Evolutionary conservation across 495 filamentous ascomycete genomes (phyloP).

Genomic region (Penicillium antarcticum): DNA sequence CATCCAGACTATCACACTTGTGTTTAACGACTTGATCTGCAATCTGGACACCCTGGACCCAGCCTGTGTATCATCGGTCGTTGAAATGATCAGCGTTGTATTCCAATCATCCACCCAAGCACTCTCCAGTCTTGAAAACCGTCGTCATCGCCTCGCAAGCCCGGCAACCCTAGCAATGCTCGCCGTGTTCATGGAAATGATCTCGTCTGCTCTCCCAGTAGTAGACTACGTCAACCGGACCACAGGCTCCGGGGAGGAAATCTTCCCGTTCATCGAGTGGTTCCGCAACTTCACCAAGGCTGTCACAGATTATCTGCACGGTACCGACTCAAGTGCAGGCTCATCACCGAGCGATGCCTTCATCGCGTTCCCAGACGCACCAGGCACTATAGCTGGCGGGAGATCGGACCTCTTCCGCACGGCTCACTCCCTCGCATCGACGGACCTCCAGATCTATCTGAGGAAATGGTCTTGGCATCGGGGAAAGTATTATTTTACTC

Average conservation of each 20-base stretch:
- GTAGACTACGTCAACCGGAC: slow-evolving; percentile 52
- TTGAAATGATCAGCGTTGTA: slow-evolving; percentile 40
- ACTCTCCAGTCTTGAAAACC: slow-evolving; percentile 26
- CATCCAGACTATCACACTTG: slow-evolving; percentile 43
- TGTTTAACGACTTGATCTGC: slow-evolving; percentile 46
- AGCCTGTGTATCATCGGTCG: slow-evolving; percentile 39
- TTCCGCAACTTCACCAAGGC: slow-evolving; percentile 31
- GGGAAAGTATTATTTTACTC: slow-evolving; percentile 41
- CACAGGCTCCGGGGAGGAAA: slow-evolving; percentile 14
- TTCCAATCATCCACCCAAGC: slow-evolving; percentile 41
- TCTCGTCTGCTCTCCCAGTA: slow-evolving; percentile 44
- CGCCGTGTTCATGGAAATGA: slow-evolving; percentile 40
- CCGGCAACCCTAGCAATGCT: slow-evolving; percentile 38
- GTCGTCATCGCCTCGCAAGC: slow-evolving; percentile 34
- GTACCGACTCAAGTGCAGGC: neutral
- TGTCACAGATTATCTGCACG: slow-evolving; percentile 16
- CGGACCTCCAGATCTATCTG: slow-evolving; percentile 38
- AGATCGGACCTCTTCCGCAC: neutral
- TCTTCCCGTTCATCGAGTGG: slow-evolving; percentile 26
- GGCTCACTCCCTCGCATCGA: slow-evolving; percentile 23
- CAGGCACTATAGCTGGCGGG: neutral
- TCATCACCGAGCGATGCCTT: neutral
- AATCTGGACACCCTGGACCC: slow-evolving; percentile 46
- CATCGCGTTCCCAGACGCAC: neutral
- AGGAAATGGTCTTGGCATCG: slow-evolving; percentile 36